Conservation (phyloP, 2,329 filamentous ascomycete genomes). For the Clonostachys rosea region DNA sequence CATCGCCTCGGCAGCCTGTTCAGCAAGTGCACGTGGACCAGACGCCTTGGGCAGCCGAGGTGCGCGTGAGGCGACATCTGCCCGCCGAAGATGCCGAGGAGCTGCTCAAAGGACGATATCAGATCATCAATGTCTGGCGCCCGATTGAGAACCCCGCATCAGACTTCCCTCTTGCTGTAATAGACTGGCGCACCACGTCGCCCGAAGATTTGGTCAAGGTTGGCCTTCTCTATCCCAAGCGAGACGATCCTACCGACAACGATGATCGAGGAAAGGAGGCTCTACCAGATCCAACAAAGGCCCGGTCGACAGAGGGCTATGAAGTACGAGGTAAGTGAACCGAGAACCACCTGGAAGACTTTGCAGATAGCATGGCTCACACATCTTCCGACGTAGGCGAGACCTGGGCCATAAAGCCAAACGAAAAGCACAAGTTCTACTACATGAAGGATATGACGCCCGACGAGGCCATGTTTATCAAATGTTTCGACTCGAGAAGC, state of each 20-base stretch:
- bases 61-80: constrained; percentile 62
- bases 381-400: constrained; percentile 54
- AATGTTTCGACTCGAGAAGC: constrained; percentile 71
- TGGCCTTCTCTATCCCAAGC: constrained; percentile 60
- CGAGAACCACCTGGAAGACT: too few relatives aligned
- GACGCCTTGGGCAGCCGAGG: constrained; percentile 58
- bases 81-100: constrained; percentile 63
- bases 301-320: too few relatives aligned
- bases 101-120: constrained; percentile 64
- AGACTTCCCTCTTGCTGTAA: constrained; percentile 64
- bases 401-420: constrained; percentile 64
- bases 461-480: constrained; percentile 67
- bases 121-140: constrained; percentile 87
- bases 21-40: constrained; percentile 79
- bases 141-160: constrained; percentile 55
- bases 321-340: too few relatives aligned
- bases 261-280: not conserved
- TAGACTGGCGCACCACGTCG: constrained; percentile 56
- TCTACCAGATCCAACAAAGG: not conserved
- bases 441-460: constrained; percentile 77
- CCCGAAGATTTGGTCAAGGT: constrained; percentile 66
- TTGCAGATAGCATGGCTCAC: too few relatives aligned
- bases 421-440: constrained; percentile 64
- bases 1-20: constrained; percentile 62
- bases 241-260: not conserved